A percentile compares a stretch with the other conserved stretches of the same genome.
phyloP scores from a whole-genome alignment of 1,139 yeast genomes.

The Suhomyces guaymorum region DNA sequence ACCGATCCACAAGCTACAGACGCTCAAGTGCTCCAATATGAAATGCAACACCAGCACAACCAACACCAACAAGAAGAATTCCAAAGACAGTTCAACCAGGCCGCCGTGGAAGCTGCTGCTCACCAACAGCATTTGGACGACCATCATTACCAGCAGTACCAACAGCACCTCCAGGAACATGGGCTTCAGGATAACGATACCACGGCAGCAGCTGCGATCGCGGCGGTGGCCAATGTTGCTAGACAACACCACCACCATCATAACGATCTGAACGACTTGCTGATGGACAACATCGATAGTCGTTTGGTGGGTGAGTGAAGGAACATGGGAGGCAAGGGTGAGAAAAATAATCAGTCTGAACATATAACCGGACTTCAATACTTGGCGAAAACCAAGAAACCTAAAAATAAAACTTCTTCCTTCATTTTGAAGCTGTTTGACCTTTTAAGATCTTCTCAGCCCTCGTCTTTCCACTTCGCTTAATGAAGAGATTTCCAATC shows the following conservation, averaged over 20 bases:
- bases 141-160: constrained; percentile 37
- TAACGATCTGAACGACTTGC: constrained; percentile 36
- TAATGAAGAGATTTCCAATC: too few relatives aligned
- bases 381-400: too few relatives aligned
- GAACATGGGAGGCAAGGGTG: too few relatives aligned
- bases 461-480: too few relatives aligned
- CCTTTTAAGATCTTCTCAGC: too few relatives aligned
- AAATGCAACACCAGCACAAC: constrained; percentile 26
- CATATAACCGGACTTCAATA: too few relatives aligned
- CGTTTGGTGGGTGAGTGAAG: constrained; percentile 47
- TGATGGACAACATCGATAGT: constrained; percentile 51
- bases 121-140: constrained; percentile 30
- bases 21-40: constrained; percentile 26
- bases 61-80: constrained; percentile 41
- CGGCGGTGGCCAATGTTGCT: constrained; percentile 43
- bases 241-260: constrained; percentile 27
- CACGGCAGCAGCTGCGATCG: constrained; percentile 46
- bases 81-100: constrained; percentile 40
- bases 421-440: too few relatives aligned
- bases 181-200: constrained; percentile 24
- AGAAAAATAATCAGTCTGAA: too few relatives aligned
- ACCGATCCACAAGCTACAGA: constrained; percentile 13
- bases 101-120: constrained; percentile 41
- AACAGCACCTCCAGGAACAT: constrained; percentile 34
- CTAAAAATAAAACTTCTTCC: too few relatives aligned